Conservation (phyloP, 208 protist species). For the Leishmania tarentolae region DNA sequence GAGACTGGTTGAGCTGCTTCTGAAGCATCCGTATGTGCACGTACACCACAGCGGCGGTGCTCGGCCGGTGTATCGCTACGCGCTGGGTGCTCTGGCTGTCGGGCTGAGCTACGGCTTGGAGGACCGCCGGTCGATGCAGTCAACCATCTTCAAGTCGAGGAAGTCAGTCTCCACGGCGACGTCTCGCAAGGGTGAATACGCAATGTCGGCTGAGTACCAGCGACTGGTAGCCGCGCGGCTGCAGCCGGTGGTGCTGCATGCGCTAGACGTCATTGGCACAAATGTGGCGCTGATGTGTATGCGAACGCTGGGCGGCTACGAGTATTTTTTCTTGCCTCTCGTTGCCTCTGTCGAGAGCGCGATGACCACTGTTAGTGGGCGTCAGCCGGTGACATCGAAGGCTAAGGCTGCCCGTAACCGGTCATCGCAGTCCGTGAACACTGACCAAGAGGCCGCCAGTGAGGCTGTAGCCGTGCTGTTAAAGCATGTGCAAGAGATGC, state of each 20-base stretch:
- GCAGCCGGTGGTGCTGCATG: constrained; percentile 42
- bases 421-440: not conserved
- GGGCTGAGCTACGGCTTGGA: constrained; percentile 51
- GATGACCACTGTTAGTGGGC: not conserved
- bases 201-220: constrained; percentile 30
- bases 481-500: constrained; percentile 38
- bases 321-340: constrained; percentile 73
- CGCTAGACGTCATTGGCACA: constrained; percentile 47
- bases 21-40: constrained; percentile 69
- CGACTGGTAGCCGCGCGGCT: constrained; percentile 38
- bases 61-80: constrained; percentile 68
- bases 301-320: constrained; percentile 73
- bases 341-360: constrained; percentile 15
- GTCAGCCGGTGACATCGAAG: not conserved
- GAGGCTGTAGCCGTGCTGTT: constrained; percentile 5
- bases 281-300: constrained; percentile 70
- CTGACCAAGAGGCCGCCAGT: not conserved
- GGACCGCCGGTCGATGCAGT: constrained; percentile 12
- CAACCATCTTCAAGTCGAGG: constrained; percentile 49
- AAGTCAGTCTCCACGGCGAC: constrained; percentile 13
- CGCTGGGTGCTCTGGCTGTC: constrained; percentile 50
- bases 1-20: constrained; percentile 49
- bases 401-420: not conserved
- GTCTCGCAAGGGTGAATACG: constrained; percentile 6
- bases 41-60: constrained; percentile 32